Evolutionary conservation across 2,329 filamentous ascomycete species (phyloP).

Genomic region (Aspergillus pseudoglaucus): DNA sequence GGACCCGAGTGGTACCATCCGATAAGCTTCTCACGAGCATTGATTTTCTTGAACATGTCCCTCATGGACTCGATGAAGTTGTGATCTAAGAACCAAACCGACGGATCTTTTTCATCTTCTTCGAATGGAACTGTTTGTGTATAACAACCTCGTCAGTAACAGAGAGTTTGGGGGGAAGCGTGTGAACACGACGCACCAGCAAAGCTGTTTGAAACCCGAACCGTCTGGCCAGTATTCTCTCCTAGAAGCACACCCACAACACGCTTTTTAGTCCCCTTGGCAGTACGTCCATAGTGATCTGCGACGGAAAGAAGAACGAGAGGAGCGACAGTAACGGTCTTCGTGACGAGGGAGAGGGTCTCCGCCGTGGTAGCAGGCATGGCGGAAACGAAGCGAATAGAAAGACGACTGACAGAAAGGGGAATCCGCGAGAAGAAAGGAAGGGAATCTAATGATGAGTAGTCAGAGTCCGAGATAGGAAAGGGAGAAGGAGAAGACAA

Average conservation of each 20-base stretch:
- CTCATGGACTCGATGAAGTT: conserved; percentile 99
- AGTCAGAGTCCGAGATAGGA: background rate
- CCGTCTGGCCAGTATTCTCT: conserved; percentile 92
- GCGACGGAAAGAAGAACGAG: conserved; percentile 95
- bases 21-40: conserved; percentile 96
- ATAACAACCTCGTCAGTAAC: conserved; percentile 14
- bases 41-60: conserved; percentile 99
- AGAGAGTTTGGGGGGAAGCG: background rate
- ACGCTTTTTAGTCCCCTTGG: conserved; percentile 78
- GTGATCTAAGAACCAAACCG: conserved; percentile 98
- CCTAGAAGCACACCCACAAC: conserved; percentile 93
- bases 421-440: background rate
- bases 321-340: conserved; percentile 93
- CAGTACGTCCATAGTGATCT: conserved; percentile 95
- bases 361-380: conserved; percentile 98
- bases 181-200: conserved; percentile 59
- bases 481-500: background rate
- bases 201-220: conserved; percentile 97
- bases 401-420: background rate
- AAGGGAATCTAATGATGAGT: background rate
- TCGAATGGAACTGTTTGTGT: conserved; percentile 76
- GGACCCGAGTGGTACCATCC: conserved; percentile 99
- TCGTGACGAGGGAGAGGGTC: conserved; percentile 87
- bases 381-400: conserved; percentile 27
- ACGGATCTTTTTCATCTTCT: conserved; percentile 96